Base-by-base conservation (phyloP, 2,329 filamentous ascomycete species). In the Exophiala sideris region DNA sequence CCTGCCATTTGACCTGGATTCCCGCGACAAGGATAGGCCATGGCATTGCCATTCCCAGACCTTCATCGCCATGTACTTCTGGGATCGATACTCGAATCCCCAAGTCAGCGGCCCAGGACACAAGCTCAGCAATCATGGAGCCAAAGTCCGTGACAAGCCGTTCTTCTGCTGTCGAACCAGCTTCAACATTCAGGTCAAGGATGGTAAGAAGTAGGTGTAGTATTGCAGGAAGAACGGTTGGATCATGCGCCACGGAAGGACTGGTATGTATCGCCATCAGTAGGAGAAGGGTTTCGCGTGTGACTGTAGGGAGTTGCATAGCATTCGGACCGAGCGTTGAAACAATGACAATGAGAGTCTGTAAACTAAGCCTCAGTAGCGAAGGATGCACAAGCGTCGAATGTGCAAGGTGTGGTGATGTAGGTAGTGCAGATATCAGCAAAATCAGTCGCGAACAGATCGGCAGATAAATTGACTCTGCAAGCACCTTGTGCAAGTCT, bases 291-390 rank as follows among this genome's bases (percentile, higher is more conserved):
- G 95, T 81, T 70, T 96, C 90, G 8, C 83, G 77, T 1, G 91
- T 96, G 77, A 96, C 85, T 51, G 89, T 83, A 1, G 87, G 84
- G 0, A 97, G 79, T 1, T 83, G 79, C 0, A 91, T 76, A 0
- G 88, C 91, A 50, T 86, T 84, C 0, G 91, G 88, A 0, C 94
- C 94, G 0, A 88, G 83, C 0, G 92, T 88, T 62, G 96, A 87
- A 42, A 97, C 74, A 33, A 96, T 75, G 6, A 99, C 76, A 1
- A 87, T 87, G 0, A 97, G 77, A 0, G 94, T 99, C 69, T 95
- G 91, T 33, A 97, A 75, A 68, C 90, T 94, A 7, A 91, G 80
- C 0, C 85, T 79, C 0, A 97, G 80, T 5, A 96, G 78, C 55
- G 88, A 82, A 0, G 90, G 85, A 39, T 90, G 82, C 58, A 90